Base-by-base conservation (phyloP, 2,329 filamentous ascomycete species). In the Penicillium sp. region DNA sequence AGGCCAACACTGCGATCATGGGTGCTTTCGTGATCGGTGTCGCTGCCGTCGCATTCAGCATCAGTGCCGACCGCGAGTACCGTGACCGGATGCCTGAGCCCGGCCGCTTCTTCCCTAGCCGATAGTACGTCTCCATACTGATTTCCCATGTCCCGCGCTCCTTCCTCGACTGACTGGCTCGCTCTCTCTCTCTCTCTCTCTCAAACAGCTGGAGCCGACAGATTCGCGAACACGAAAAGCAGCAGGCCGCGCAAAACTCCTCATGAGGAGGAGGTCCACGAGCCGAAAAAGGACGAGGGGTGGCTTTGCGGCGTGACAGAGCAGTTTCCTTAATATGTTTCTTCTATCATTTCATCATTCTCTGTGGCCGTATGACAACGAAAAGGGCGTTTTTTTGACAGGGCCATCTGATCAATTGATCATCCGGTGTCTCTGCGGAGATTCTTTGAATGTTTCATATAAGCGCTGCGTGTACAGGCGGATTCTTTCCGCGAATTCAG, bases 1-100 rank as follows among this genome's bases (percentile, higher is more conserved):
- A 86, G 71, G 75, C 76, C 64, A 98, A 98, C 77, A 98, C 93
- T 4, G 78, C 85, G 47, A 77, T 93, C 58, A 83, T 90, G 66
- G 80, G 81, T 51, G 79, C 76, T 41, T 79, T 85, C 47, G 76
- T 93, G 44, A 57, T 85, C 57, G 84, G 86, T 54, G 78, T 94
- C 57, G 77, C 79, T 49, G 84, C 79, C 43, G 71, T 85, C 62
- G 79, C 77, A 52, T 91, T 83, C 79, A 86, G 77, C 63, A 71
- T 85, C 61, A 90, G 86, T 66, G 85, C 88, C 35, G 80, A 88
- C 59, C 77, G 82, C 56, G 88, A 94, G 69, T 71, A 79, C 54
- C 82, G 88, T 63, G 78, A 84, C 59, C 83, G 78, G 69, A 88
- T 90, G 77, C 88, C 88, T 33, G 84, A 88, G 71, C 77, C 80